Conservation (phyloP, 805 yeast genomes). For the Priceomyces castillae region DNA sequence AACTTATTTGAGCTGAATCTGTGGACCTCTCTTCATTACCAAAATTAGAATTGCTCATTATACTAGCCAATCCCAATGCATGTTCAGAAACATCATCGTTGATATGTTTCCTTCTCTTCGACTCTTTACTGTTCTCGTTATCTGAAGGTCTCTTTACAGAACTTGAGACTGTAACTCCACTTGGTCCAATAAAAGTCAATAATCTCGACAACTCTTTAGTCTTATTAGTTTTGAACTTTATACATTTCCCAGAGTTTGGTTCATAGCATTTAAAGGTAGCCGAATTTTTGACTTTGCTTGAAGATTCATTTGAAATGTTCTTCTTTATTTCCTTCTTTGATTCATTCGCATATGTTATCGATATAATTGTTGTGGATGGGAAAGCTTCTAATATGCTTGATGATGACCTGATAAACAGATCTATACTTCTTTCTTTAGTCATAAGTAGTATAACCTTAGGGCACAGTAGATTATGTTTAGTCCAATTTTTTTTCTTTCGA, state of each 20-base stretch:
- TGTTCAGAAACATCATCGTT: constrained; percentile 12
- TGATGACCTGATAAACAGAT: constrained; percentile 29
- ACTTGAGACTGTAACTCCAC: constrained; percentile 44
- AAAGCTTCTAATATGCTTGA: constrained; percentile 33
- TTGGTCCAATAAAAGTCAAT: constrained; percentile 71
- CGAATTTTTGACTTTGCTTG: constrained; percentile 25
- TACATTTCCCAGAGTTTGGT: constrained; percentile 59
- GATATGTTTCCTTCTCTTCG: constrained; percentile 3
- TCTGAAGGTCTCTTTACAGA: constrained; percentile 11
- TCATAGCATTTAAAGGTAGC: constrained; percentile 63
- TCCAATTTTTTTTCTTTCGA: not conserved
- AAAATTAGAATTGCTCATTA: constrained; percentile 38
- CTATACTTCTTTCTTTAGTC: constrained; percentile 12
- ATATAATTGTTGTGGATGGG: constrained; percentile 33
- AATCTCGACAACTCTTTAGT: constrained; percentile 73
- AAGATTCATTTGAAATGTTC: constrained; percentile 7
- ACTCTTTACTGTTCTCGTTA: constrained; percentile 11
- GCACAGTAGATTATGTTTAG: too few relatives aligned
- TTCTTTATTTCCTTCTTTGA: constrained; percentile 20
- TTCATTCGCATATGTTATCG: constrained; percentile 36
- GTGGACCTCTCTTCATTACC: constrained; percentile 16
- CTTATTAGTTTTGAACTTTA: constrained; percentile 56
- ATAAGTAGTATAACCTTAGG: not conserved
- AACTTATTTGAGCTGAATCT: not conserved
- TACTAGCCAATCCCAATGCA: constrained; percentile 35